Evolutionary conservation across 164 flowering plant genomes (phyloP).

Genomic region (Akebia trifoliata): DNA sequence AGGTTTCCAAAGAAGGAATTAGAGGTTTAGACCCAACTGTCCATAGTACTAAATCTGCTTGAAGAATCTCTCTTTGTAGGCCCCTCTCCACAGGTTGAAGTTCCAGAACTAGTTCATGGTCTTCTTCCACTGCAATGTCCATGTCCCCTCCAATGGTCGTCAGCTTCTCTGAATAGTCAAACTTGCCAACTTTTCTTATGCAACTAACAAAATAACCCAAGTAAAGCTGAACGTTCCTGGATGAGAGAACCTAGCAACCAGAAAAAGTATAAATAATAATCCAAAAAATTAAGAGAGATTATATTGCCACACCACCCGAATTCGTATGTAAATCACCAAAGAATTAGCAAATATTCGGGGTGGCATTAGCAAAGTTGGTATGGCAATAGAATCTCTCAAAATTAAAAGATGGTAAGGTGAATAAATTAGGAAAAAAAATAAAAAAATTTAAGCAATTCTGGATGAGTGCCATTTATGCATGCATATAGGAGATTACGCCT

Average conservation of each 20-base stretch:
- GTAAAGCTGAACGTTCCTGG: slow-evolving; percentile 73
- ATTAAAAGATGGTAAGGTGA: no score
- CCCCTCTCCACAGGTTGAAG: slow-evolving; percentile 81
- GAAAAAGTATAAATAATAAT: background rate
- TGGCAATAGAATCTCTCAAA: no score
- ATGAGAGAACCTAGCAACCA: slow-evolving; percentile 62
- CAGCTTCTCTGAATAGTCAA: slow-evolving; percentile 25
- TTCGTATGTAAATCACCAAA: no score
- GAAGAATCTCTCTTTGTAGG: slow-evolving; percentile 48
- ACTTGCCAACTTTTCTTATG: slow-evolving; percentile 35
- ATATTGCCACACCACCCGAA: no score
- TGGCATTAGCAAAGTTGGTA: no score
- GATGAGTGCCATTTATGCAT: background rate
- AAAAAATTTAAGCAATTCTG: background rate
- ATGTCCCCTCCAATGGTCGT: slow-evolving; percentile 9
- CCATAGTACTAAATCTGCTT: slow-evolving; percentile 91
- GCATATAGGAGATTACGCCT: slow-evolving; percentile 1
- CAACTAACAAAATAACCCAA: slow-evolving; percentile 79
- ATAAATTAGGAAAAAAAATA: background rate
- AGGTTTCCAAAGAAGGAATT: slow-evolving; percentile 53
- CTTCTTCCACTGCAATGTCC: slow-evolving; percentile 17
- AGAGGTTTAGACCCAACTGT: slow-evolving; percentile 83
- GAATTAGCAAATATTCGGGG: no score
- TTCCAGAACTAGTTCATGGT: slow-evolving; percentile 46
- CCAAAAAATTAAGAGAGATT: no score